phyloP scores from a whole-genome alignment of 257 asterid species.

The Leptodermis oblonga region DNA sequence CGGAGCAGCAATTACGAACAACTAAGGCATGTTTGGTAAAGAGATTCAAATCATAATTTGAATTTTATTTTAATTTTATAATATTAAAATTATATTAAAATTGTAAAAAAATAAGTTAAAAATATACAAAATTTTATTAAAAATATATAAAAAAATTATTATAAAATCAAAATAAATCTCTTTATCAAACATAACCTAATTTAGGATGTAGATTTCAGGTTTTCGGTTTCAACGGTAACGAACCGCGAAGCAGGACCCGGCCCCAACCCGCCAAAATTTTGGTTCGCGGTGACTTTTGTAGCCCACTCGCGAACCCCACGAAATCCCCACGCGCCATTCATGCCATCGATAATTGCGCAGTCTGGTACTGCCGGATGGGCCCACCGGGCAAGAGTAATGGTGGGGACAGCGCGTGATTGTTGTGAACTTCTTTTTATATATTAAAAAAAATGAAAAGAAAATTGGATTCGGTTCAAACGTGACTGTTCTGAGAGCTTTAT shows the following conservation, averaged over 20 bases:
- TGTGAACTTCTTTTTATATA: slow-evolving; percentile 16
- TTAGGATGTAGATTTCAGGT: slow-evolving; percentile 12
- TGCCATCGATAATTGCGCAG: slow-evolving; percentile 31
- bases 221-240: slow-evolving; percentile 10
- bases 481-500: slow-evolving; percentile 38
- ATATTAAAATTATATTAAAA: no score
- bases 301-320: slow-evolving; percentile 24
- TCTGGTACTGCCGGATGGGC: slow-evolving; percentile 29
- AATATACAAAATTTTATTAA: no score
- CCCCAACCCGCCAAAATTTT: slow-evolving; percentile 39
- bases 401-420: slow-evolving; percentile 71
- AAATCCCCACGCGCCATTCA: slow-evolving; percentile 36
- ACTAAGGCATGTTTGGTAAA: no score
- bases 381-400: slow-evolving; percentile 18
- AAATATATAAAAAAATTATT: no score
- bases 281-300: not conserved
- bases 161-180: no score
- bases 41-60: no score
- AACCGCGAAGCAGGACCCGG: slow-evolving; percentile 33
- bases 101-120: no score
- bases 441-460: no score
- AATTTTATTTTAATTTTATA: no score
- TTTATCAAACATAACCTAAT: no score
- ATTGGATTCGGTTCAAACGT: slow-evolving; percentile 17
- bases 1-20: slow-evolving; percentile 32